A percentile compares a stretch with the other conserved stretches of the same genome.
These are phyloP conservation scores for Xylaria sp. DNA, from an alignment of 2,329 filamentous ascomycete species.

Conservation along the genomic window DNA sequence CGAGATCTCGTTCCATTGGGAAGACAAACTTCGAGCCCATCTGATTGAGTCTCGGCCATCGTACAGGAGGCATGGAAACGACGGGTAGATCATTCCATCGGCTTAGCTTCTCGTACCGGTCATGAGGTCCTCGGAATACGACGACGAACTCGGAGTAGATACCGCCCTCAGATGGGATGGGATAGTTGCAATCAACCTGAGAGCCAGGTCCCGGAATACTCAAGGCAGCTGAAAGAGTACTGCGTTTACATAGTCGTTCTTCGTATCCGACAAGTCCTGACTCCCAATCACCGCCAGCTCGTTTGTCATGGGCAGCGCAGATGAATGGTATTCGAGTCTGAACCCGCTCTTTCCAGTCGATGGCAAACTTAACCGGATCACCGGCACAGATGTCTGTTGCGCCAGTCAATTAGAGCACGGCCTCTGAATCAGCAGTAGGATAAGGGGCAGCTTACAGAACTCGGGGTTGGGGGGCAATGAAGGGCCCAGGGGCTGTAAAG, in stretches of 20 bases:
- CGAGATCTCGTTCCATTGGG: slow-evolving; percentile 62
- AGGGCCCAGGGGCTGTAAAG: slow-evolving; percentile 33
- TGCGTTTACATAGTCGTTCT: slow-evolving; percentile 69
- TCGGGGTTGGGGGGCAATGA: slow-evolving; percentile 37
- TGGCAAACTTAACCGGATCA: slow-evolving; percentile 56
- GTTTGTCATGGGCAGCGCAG: slow-evolving; percentile 70
- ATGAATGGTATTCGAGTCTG: slow-evolving; percentile 56
- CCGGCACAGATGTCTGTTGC: slow-evolving; percentile 45
- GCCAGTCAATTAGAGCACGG: slow-evolving; percentile 17
- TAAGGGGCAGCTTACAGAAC: slow-evolving; percentile 36
- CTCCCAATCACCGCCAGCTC: slow-evolving; percentile 77
- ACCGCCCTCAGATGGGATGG: slow-evolving; percentile 63
- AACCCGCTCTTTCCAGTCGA: slow-evolving; percentile 49
- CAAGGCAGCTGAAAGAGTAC: slow-evolving; percentile 65
- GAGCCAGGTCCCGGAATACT: slow-evolving; percentile 53
- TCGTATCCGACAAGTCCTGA: slow-evolving; percentile 57
- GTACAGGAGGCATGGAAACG: slow-evolving; percentile 67
- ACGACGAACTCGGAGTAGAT: slow-evolving; percentile 67
- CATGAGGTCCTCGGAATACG: slow-evolving; percentile 66
- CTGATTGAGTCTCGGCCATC: slow-evolving; percentile 67
- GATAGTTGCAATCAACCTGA: slow-evolving; percentile 53
- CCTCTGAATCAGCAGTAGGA: neutral
- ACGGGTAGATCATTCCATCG: slow-evolving; percentile 60
- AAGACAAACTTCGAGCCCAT: slow-evolving; percentile 67
- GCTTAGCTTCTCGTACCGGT: slow-evolving; percentile 54